Conservation (phyloP, 768 basidiomycete species). For the Clitopilus passeckerianus region DNA sequence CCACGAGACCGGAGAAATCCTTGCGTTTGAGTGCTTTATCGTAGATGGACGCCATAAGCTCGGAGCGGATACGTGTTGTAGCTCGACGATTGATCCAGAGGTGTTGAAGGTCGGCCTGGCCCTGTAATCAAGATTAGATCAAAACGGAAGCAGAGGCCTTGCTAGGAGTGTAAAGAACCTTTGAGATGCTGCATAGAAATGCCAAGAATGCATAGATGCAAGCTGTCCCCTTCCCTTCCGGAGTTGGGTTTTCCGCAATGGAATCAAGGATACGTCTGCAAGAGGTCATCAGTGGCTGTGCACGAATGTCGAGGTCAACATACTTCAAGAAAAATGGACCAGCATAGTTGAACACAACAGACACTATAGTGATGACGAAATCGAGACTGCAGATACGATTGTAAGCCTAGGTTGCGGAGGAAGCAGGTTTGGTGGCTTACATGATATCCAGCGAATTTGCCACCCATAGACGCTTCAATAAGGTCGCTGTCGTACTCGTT, state of each 20-base stretch:
- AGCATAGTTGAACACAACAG: slow-evolving; percentile 73
- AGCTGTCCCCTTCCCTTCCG: slow-evolving; percentile 51
- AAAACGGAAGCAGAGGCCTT: background rate
- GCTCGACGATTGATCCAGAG: slow-evolving; percentile 82
- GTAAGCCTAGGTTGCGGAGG: background rate
- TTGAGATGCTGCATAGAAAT: slow-evolving; percentile 55
- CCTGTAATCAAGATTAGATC: slow-evolving; percentile 21
- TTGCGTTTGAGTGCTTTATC: slow-evolving; percentile 82
- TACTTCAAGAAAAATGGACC: slow-evolving; percentile 84
- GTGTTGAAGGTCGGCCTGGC: slow-evolving; percentile 67
- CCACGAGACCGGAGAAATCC: slow-evolving; percentile 76
- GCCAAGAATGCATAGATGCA: slow-evolving; percentile 79
- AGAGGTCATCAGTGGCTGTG: slow-evolving; percentile 5
- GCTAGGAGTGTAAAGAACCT: slow-evolving; percentile 26
- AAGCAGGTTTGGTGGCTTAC: slow-evolving; percentile 16
- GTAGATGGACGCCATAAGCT: slow-evolving; percentile 84
- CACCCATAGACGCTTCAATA: slow-evolving; percentile 35
- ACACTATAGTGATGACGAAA: slow-evolving; percentile 59
- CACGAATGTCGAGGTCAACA: slow-evolving; percentile 12
- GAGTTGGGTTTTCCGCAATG: slow-evolving; percentile 28
- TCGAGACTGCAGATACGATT: slow-evolving; percentile 41
- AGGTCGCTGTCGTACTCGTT: slow-evolving; percentile 17
- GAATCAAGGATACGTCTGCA: slow-evolving; percentile 41
- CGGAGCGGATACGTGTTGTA: slow-evolving; percentile 62
- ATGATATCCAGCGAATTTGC: slow-evolving; percentile 44